Conservation (phyloP, 495 filamentous ascomycete genomes). For the Thermochaetoides thermophila region DNA sequence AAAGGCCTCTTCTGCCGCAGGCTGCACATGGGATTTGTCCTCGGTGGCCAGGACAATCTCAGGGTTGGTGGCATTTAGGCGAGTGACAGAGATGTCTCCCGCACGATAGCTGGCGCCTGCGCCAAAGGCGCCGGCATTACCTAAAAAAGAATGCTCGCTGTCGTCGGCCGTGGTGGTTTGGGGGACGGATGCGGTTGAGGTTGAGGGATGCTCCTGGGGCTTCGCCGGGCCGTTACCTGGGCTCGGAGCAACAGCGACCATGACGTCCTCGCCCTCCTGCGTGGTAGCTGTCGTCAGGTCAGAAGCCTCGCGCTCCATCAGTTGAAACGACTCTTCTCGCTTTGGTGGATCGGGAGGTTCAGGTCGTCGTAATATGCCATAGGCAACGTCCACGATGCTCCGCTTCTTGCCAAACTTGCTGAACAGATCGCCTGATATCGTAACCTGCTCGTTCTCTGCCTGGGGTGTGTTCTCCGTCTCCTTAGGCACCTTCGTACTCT, state of each 20-base stretch:
- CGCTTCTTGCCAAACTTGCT: slow-evolving; percentile 17
- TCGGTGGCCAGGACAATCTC: too few species aligned
- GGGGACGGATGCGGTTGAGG: slow-evolving; percentile 7
- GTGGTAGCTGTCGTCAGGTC: too few species aligned
- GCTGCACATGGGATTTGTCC: too few species aligned
- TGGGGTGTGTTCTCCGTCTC: too few species aligned
- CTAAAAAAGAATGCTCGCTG: slow-evolving; percentile 49
- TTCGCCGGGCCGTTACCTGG: slow-evolving; percentile 20
- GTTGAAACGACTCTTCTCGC: slow-evolving; percentile 14
- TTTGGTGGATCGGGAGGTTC: slow-evolving; percentile 22
- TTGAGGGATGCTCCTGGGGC: slow-evolving; percentile 3
- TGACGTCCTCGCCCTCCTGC: slow-evolving; percentile 25
- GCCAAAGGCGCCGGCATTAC: slow-evolving; percentile 45
- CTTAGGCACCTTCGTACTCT: too few species aligned
- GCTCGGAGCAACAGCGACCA: slow-evolving; percentile 26
- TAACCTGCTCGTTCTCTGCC: too few species aligned
- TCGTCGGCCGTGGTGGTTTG: slow-evolving; percentile 20
- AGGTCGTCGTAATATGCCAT: slow-evolving; percentile 15
- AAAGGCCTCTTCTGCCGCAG: too few species aligned
- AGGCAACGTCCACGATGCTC: slow-evolving; percentile 20
- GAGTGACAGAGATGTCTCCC: slow-evolving; percentile 25
- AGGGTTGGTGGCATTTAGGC: slow-evolving; percentile 29
- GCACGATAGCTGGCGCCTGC: slow-evolving; percentile 36
- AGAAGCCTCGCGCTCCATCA: slow-evolving; percentile 23
- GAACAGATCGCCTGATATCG: too few species aligned